Percentiles rank a stretch among this genome's conserved stretches.
phyloP scores from a whole-genome alignment of 83 land plant species.

The Picea abies region DNA sequence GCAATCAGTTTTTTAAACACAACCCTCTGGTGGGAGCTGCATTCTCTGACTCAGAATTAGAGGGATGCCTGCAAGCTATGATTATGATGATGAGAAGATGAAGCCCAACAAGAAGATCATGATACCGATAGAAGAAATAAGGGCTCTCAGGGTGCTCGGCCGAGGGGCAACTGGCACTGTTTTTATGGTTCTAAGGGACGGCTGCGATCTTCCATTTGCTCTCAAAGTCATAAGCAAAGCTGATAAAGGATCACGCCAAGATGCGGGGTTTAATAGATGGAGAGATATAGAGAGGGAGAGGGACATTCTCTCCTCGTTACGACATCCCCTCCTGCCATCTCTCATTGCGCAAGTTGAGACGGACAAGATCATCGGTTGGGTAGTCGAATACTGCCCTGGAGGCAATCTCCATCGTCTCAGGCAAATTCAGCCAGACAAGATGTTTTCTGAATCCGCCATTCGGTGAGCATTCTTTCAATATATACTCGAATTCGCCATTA shows the following conservation, averaged over 20 bases:
- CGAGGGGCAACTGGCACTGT: constrained; percentile 74
- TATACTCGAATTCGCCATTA: background rate
- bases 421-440: constrained; percentile 52
- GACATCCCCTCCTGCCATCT: constrained; percentile 71
- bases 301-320: constrained; percentile 57
- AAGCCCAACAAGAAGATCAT: background rate
- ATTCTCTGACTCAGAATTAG: background rate
- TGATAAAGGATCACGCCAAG: background rate
- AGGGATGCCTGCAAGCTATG: background rate
- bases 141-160: constrained; percentile 51
- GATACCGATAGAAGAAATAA: constrained; percentile 25
- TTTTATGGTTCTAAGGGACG: constrained; percentile 34
- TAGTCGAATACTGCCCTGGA: constrained; percentile 79
- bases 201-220: constrained; percentile 38
- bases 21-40: background rate
- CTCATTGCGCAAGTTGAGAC: constrained; percentile 57
- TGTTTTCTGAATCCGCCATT: constrained; percentile 29
- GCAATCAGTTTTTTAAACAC: no score
- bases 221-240: constrained; percentile 41
- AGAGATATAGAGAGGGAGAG: constrained; percentile 51
- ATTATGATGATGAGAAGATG: background rate
- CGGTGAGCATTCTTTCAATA: constrained; percentile 6
- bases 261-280: background rate
- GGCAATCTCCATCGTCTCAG: constrained; percentile 81
- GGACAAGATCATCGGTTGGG: constrained; percentile 49